Percentiles rank a stretch among this genome's conserved stretches.
Conservation (phyloP, 1,139 yeast genomes). For the Hemisphaericaspora xylanilytica region DNA sequence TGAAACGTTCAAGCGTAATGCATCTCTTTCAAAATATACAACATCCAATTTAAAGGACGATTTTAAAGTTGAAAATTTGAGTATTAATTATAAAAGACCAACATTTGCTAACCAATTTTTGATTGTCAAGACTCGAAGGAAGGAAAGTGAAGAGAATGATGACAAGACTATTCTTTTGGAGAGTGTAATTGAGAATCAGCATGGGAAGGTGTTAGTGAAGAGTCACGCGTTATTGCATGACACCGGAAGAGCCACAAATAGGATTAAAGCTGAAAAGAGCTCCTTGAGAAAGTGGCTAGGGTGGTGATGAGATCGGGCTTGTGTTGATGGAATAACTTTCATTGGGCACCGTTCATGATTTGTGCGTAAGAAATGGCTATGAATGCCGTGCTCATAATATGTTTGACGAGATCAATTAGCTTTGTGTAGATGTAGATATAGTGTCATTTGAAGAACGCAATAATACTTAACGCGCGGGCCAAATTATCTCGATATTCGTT, state of each 20-base stretch:
- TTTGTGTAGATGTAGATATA: too few relatives aligned
- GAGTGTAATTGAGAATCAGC: slow-evolving; percentile 33
- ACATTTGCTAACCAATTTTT: slow-evolving; percentile 79
- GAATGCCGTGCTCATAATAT: too few relatives aligned
- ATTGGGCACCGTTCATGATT: too few relatives aligned
- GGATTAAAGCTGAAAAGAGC: slow-evolving; percentile 11
- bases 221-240: slow-evolving; percentile 38
- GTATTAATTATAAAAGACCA: slow-evolving; percentile 65
- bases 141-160: slow-evolving; percentile 21
- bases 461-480: too few relatives aligned
- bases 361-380: too few relatives aligned
- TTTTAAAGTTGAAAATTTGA: slow-evolving; percentile 48
- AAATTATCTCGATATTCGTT: too few relatives aligned
- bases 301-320: background rate
- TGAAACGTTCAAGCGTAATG: slow-evolving; percentile 65
- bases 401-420: too few relatives aligned
- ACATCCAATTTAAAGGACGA: slow-evolving; percentile 37
- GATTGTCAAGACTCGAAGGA: slow-evolving; percentile 54
- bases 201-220: slow-evolving; percentile 37
- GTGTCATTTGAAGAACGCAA: too few relatives aligned
- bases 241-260: slow-evolving; percentile 36
- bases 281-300: slow-evolving; percentile 10
- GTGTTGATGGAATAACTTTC: background rate
- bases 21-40: slow-evolving; percentile 38
- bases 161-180: slow-evolving; percentile 26